Evolutionary conservation across 2,329 filamentous ascomycete species (phyloP).

Genomic region (Trichoderma pleuroti): DNA sequence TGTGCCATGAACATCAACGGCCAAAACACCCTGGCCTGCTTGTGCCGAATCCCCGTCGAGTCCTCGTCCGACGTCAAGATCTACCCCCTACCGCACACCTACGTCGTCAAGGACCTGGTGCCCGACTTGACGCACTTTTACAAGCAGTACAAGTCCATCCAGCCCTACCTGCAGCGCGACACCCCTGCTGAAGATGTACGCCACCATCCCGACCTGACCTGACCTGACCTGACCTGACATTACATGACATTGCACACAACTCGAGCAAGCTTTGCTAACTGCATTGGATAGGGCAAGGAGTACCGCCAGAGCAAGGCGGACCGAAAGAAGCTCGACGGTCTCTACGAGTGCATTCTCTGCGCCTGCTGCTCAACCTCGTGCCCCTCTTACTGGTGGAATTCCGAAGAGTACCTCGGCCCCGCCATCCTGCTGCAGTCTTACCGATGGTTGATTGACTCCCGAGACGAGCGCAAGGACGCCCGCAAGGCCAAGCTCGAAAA

Average conservation of each 20-base stretch:
- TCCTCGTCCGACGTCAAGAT: slow-evolving; percentile 80
- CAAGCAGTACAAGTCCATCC: slow-evolving; percentile 99
- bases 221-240: background rate
- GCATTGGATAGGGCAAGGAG: slow-evolving; percentile 83
- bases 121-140: slow-evolving; percentile 98
- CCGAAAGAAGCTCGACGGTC: slow-evolving; percentile 92
- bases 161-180: slow-evolving; percentile 93
- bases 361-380: slow-evolving; percentile 98
- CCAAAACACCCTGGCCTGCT: slow-evolving; percentile 93
- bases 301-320: slow-evolving; percentile 88
- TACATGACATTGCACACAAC: background rate
- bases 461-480: slow-evolving; percentile 84
- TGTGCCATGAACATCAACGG: slow-evolving; percentile 99
- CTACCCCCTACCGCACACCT: slow-evolving; percentile 97
- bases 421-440: slow-evolving; percentile 97
- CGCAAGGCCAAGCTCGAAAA: slow-evolving; percentile 92
- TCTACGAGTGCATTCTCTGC: slow-evolving; percentile 99
- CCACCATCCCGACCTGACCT: slow-evolving; percentile 23
- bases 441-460: slow-evolving; percentile 92
- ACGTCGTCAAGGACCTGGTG: slow-evolving; percentile 98
- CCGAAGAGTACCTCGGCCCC: slow-evolving; percentile 95
- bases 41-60: slow-evolving; percentile 93
- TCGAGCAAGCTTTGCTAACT: slow-evolving; percentile 15
- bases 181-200: slow-evolving; percentile 79
- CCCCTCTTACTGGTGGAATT: slow-evolving; percentile 99